These are phyloP conservation scores for thale cress (Arabidopsis thaliana) DNA, from an alignment of 345 rosid species.

Conservation along the genomic window DNA sequence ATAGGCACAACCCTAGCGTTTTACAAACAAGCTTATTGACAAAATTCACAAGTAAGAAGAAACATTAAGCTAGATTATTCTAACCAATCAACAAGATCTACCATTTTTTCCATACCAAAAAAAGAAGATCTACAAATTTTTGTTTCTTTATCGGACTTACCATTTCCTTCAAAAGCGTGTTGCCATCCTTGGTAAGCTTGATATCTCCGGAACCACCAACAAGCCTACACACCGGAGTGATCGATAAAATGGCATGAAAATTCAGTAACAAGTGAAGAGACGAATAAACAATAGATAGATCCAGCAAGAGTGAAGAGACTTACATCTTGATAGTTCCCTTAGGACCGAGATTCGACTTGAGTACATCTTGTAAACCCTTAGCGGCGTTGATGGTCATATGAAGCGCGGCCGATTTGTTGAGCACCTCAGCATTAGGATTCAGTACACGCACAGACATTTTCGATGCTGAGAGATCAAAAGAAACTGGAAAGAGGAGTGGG, in stretches of 20 bases:
- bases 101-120: neutral
- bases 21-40: slow-evolving; percentile 14
- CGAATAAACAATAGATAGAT: neutral
- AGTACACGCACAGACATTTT: slow-evolving; percentile 87
- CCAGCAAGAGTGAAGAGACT: slow-evolving; percentile 9
- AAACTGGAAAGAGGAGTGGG: slow-evolving; percentile 1
- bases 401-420: slow-evolving; percentile 96
- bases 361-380: slow-evolving; percentile 94
- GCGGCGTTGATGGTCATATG: slow-evolving; percentile 99
- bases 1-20: slow-evolving; percentile 13
- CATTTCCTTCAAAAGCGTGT: slow-evolving; percentile 96
- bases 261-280: neutral
- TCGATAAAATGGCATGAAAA: neutral
- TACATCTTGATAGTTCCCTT: slow-evolving; percentile 98
- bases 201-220: slow-evolving; percentile 99
- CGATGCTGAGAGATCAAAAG: slow-evolving; percentile 28
- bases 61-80: neutral
- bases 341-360: slow-evolving; percentile 93
- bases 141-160: slow-evolving; percentile 38
- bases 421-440: slow-evolving; percentile 97
- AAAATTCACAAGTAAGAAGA: slow-evolving; percentile 3
- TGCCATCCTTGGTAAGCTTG: slow-evolving; percentile 97
- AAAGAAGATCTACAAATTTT: neutral
- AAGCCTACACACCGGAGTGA: slow-evolving; percentile 54
- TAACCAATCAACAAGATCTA: slow-evolving; percentile 35